Conservation (phyloP, 208 protist genomes). For the Acanthamoeba healyi region DNA sequence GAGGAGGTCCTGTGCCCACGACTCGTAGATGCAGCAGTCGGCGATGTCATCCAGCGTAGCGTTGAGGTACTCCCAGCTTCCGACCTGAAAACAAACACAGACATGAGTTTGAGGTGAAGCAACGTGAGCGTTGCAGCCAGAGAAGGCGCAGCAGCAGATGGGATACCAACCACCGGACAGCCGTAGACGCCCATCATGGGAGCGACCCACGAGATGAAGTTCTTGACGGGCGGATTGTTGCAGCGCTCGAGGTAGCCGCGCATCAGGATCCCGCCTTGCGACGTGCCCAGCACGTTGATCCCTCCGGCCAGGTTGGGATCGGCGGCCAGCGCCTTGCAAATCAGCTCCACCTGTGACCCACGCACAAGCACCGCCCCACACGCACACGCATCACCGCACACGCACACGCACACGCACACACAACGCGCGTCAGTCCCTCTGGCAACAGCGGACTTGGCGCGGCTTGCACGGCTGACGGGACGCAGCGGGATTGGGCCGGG, state of each 20-base stretch:
- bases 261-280: constrained; percentile 68
- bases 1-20: constrained; percentile 52
- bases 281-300: constrained; percentile 62
- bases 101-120: too few species aligned
- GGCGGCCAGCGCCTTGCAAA: constrained; percentile 2
- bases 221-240: constrained; percentile 75
- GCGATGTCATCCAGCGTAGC: constrained; percentile 46
- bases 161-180: constrained; percentile 3
- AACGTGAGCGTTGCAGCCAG: too few species aligned
- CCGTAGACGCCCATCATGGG: constrained; percentile 76
- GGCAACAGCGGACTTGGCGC: too few species aligned
- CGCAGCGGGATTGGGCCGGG: not conserved
- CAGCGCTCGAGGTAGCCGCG: constrained; percentile 76
- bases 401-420: too few species aligned
- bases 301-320: constrained; percentile 63
- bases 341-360: not conserved
- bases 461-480: too few species aligned
- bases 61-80: constrained; percentile 39
- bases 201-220: constrained; percentile 75
- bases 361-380: too few species aligned
- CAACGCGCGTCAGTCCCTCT: not conserved
- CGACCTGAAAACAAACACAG: not conserved
- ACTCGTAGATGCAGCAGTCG: constrained; percentile 65
- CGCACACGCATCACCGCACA: too few species aligned
- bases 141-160: not conserved